Percentiles rank a stretch among this genome's conserved stretches.
Evolutionary conservation across 306 rosid genomes (phyloP).

Genomic region (Cicer bijugum): DNA sequence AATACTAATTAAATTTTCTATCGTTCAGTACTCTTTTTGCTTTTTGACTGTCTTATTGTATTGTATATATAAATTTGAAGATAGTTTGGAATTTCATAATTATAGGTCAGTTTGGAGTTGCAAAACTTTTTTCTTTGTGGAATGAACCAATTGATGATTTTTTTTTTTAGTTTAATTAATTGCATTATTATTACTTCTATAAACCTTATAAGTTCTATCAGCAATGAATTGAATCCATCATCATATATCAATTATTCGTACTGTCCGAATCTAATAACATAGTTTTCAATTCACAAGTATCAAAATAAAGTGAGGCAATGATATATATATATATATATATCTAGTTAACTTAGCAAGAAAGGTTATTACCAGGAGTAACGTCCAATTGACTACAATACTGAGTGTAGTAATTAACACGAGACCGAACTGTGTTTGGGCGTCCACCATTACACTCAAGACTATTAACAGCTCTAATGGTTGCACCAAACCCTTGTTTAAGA

Average conservation of each 20-base stretch:
- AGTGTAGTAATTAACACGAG: conserved; percentile 57
- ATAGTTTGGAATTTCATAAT: neutral
- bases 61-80: neutral
- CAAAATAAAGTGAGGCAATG: too few species aligned
- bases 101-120: conserved; percentile 7
- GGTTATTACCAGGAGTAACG: conserved; percentile 77
- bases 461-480: conserved; percentile 86
- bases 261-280: too few species aligned
- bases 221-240: too few species aligned
- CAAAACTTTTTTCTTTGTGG: neutral
- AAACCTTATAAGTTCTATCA: too few species aligned
- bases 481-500: conserved; percentile 68
- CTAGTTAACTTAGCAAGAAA: conserved; percentile 52
- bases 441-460: conserved; percentile 84
- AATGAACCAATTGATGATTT: conserved; percentile 22
- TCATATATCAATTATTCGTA: too few species aligned
- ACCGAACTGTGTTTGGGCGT: conserved; percentile 54
- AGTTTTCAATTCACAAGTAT: too few species aligned
- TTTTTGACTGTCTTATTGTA: too few species aligned
- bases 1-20: neutral
- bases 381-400: conserved; percentile 67
- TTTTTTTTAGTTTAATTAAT: conserved; percentile 52
- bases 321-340: too few species aligned
- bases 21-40: too few species aligned
- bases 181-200: conserved; percentile 36